Evolutionary conservation across 23 red algal species (phyloP).

Genomic region (Chondrus crispus): DNA sequence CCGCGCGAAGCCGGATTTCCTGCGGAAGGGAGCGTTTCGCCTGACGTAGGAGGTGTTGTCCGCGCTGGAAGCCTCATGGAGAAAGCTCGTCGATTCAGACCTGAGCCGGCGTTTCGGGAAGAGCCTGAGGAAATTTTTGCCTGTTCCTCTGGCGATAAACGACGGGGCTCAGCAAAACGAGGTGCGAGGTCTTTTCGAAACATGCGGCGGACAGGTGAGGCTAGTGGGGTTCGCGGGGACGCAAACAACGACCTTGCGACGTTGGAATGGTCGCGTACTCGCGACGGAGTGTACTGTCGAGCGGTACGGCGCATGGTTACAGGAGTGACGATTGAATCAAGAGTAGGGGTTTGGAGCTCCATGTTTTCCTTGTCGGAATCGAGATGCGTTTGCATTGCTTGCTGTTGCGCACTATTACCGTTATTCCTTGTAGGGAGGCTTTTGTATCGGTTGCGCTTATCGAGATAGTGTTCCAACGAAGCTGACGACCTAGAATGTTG

Average conservation of each 20-base stretch:
- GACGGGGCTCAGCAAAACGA: background rate
- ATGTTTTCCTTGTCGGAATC: too few relatives aligned
- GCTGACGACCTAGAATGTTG: background rate
- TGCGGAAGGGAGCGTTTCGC: background rate
- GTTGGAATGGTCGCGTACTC: background rate
- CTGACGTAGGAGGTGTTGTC: background rate
- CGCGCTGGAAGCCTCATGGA: background rate
- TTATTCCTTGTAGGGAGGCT: conserved; percentile 21
- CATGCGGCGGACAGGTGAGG: background rate
- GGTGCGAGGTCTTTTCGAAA: background rate
- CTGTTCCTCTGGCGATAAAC: background rate
- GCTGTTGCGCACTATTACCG: background rate
- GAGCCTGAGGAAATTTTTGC: background rate
- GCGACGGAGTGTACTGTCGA: background rate
- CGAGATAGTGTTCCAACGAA: background rate
- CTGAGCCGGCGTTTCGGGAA: background rate
- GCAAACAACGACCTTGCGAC: background rate
- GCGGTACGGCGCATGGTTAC: background rate
- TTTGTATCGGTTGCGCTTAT: background rate
- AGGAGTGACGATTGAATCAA: background rate
- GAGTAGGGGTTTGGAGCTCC: too few relatives aligned
- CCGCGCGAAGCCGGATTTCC: too few relatives aligned
- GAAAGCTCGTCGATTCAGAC: too few relatives aligned
- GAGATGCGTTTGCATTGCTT: too few relatives aligned
- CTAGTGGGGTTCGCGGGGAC: background rate